These are phyloP conservation scores for Pythium rhizo-oryzae DNA, from an alignment of 352 stramenopile species.

Conservation along the genomic window DNA sequence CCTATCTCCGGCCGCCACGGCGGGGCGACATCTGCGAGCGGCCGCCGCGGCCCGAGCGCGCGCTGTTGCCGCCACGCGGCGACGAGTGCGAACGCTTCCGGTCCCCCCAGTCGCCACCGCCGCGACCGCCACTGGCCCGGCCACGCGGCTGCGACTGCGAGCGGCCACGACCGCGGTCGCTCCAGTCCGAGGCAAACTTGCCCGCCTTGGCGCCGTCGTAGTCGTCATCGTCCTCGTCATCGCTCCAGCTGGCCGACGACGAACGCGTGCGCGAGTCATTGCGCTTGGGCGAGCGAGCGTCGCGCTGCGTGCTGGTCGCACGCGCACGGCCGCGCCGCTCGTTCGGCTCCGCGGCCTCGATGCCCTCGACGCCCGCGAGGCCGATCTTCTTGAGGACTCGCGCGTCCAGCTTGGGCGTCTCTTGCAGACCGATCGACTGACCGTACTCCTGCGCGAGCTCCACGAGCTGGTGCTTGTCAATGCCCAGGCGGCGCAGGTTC, in stretches of 20 bases:
- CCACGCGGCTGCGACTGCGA: too few species aligned
- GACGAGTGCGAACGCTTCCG: constrained; percentile 10
- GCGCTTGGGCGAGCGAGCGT: background rate
- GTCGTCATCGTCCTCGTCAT: background rate
- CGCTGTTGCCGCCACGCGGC: background rate
- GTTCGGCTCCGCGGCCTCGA: constrained; percentile 28
- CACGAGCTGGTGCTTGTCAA: constrained; percentile 56
- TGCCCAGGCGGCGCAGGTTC: constrained; percentile 45
- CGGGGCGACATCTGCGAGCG: constrained; percentile 1
- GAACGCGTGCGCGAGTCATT: background rate
- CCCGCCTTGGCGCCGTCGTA: background rate
- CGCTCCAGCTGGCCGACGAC: too few species aligned
- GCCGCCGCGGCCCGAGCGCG: background rate
- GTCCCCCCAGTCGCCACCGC: background rate
- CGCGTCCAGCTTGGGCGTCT: constrained; percentile 66
- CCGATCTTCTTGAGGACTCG: constrained; percentile 64
- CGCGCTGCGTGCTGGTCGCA: background rate
- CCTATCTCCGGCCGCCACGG: constrained; percentile 11
- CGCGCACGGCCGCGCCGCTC: constrained; percentile 12
- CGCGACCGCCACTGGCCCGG: too few species aligned
- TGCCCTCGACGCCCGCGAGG: constrained; percentile 56
- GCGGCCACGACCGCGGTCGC: too few species aligned
- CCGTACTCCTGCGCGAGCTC: constrained; percentile 49
- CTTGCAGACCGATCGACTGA: constrained; percentile 39
- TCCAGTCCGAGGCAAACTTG: background rate